Conservation (phyloP, 805 yeast genomes). For the Yarrowia keelungensis region DNA sequence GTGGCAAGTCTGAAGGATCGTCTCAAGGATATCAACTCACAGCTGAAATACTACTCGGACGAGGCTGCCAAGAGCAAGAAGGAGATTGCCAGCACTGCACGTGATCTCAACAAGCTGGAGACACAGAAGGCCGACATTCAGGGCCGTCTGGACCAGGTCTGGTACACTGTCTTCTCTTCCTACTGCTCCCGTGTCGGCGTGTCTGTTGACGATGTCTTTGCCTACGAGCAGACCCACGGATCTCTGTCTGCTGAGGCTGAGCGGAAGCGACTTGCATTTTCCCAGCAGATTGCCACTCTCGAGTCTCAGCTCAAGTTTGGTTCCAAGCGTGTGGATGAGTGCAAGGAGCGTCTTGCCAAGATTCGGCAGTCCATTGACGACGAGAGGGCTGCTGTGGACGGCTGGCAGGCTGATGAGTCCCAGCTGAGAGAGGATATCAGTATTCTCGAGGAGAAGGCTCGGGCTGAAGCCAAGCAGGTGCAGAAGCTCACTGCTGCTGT, state of each 20-base stretch:
- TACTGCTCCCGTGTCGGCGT: slow-evolving; percentile 67
- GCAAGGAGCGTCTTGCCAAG: slow-evolving; percentile 56
- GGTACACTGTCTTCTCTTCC: slow-evolving; percentile 49
- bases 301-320: slow-evolving; percentile 72
- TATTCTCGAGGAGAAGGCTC: slow-evolving; percentile 44
- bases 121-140: slow-evolving; percentile 1
- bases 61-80: slow-evolving; percentile 18
- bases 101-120: slow-evolving; percentile 6
- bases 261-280: slow-evolving; percentile 57
- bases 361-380: slow-evolving; percentile 48
- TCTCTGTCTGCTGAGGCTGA: slow-evolving; percentile 43
- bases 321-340: slow-evolving; percentile 62
- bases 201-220: slow-evolving; percentile 56
- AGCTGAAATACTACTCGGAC: slow-evolving; percentile 42
- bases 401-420: slow-evolving; percentile 51
- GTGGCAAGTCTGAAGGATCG: slow-evolving; percentile 38
- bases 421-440: slow-evolving; percentile 54
- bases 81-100: slow-evolving; percentile 41
- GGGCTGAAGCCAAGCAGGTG: slow-evolving; percentile 41
- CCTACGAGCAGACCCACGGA: slow-evolving; percentile 76
- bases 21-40: slow-evolving; percentile 40
- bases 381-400: slow-evolving; percentile 53
- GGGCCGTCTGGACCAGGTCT: slow-evolving; percentile 11
- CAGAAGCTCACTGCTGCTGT: slow-evolving; percentile 23
- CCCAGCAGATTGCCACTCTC: slow-evolving; percentile 66